Base-by-base conservation (phyloP, 495 filamentous ascomycete genomes). In the Podospora anserina region DNA sequence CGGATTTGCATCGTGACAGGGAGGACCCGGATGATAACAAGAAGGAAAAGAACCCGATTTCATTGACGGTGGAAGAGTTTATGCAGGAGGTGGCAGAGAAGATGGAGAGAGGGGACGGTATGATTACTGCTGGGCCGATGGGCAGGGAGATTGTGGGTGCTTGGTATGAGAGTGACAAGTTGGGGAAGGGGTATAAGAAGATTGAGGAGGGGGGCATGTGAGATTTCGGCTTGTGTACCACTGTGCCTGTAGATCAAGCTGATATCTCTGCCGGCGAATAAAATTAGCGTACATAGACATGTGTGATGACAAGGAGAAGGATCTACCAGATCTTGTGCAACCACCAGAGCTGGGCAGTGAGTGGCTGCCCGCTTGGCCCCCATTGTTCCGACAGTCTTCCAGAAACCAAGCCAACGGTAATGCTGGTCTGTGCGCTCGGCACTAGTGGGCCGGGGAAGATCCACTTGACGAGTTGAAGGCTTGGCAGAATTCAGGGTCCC, bases 21-120 rank as follows among this genome's bases (percentile, higher is more conserved):
- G 74, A 75, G 55, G 75, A 85, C 74, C 83, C 83, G 16, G 76
- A 84, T 71, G 81, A 84, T 71, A 85, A 84, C 69, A 84, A 83
- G 70, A 85, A 84, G 76, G 69, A 78, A 19, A 82, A 81, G 59
- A 84, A 84, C 71, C 66, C 72, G 49, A 68, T 61, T 26, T 74
- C 76, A 18, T 65, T 86, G 69, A 75, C 66, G 7, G 68, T 84
- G 28, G 78, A 81, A 39, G 82, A 83, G 72, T 84, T 84, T 67
- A 80, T 84, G 78, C 30, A 60, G 7, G 78, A 79, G 56, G 69
- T 77, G 26, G 72, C 82, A 0, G 63, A 69, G 7, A 70, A 71
- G 74, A 69, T 73, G 18, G 80, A 79, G 78, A 68, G 69, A 5
- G 80, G 77, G 4, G 72, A 81, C 20, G 82, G 82, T 64, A 78